Evolutionary conservation across 495 filamentous ascomycete genomes (phyloP), one percentile per base, ranked within the genome.

Genomic region (Aspergillus wentii): DNA sequence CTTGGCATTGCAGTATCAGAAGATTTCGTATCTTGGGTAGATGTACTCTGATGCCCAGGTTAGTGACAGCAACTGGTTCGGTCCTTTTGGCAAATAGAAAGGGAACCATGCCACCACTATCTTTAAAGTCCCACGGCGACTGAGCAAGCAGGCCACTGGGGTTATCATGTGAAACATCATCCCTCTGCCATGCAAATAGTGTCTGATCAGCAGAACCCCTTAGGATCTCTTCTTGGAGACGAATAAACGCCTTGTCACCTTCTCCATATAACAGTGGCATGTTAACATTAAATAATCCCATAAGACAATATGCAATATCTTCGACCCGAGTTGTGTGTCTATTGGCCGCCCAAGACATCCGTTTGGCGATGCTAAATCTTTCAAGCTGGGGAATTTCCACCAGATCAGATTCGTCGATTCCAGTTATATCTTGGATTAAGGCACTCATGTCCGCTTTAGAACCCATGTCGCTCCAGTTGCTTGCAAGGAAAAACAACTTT

Each of bases 251-350:
- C 20, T 47, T 44, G 5, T 21, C 21, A 4, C 45, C 54, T 39
- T 58, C 52, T 11, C 49, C 53, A 33, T 59, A 59, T 16, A 59
- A 22, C n/a, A 59, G 17, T 8, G 55, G 54, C 50, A 59, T 47
- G 20, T 47, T 54, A 7, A 59, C 44, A 8, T 43, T 27, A 18
- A 59, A 59, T 9, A 57, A 33, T 19, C 54, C 50, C 29, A 59
- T 31, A 8, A 59, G 40, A 29, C 45, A 54, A 30, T 59, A 59
- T 10, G 52, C 54, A 5, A 38, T 46, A 36, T 59, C 56, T 38
- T 59, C 56, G 10, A 31, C 3, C 15, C 44, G 7, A 11, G 35
- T 56, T 1, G 56, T 60, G 21, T 33, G n/a, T 16, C 55, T 31
- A 3, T 17, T 19, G 6, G 54, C 33, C 4, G 54, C 54, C 55